Evolutionary conservation across 1,284 basidiomycete species (phyloP).

Genomic region (Mycena sp.): DNA sequence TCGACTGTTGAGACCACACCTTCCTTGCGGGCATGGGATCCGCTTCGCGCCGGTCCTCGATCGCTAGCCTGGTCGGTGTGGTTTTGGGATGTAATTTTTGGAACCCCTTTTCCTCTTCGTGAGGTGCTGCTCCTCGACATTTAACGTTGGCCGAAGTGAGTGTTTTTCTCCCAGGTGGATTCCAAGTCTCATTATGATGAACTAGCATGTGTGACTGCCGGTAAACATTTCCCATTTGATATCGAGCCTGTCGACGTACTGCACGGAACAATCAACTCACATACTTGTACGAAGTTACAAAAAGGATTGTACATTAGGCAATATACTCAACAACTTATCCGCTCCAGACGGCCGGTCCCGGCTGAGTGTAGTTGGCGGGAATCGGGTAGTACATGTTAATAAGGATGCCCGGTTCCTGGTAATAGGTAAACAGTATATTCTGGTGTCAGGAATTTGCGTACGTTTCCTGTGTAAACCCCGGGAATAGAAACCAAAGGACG

Average conservation of each 20-base stretch:
- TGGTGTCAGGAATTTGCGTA: constrained; percentile 13
- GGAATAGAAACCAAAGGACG: constrained; percentile 52
- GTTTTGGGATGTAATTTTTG: constrained; percentile 4
- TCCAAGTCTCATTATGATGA: no score
- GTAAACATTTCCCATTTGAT: no score
- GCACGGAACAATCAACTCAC: not conserved
- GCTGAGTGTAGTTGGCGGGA: constrained; percentile 42
- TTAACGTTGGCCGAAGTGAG: not conserved
- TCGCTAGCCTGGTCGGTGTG: not conserved
- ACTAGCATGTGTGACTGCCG: no score
- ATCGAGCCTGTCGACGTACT: no score
- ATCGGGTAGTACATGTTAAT: constrained; percentile 46
- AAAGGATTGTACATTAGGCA: not conserved
- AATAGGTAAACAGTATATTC: not conserved
- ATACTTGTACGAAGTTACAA: not conserved
- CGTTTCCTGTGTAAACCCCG: constrained; percentile 51
- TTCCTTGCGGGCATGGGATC: not conserved
- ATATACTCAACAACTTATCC: no score
- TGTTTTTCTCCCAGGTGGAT: no score
- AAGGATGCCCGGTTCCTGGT: constrained; percentile 43
- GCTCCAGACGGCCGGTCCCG: constrained; percentile 39
- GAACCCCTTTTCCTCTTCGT: not conserved
- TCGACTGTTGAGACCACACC: no score
- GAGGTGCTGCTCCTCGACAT: not conserved
- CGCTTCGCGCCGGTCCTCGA: not conserved